These are phyloP conservation scores for Erodium texanum DNA, from an alignment of 441 rosid genomes.

Conservation along the genomic window DNA sequence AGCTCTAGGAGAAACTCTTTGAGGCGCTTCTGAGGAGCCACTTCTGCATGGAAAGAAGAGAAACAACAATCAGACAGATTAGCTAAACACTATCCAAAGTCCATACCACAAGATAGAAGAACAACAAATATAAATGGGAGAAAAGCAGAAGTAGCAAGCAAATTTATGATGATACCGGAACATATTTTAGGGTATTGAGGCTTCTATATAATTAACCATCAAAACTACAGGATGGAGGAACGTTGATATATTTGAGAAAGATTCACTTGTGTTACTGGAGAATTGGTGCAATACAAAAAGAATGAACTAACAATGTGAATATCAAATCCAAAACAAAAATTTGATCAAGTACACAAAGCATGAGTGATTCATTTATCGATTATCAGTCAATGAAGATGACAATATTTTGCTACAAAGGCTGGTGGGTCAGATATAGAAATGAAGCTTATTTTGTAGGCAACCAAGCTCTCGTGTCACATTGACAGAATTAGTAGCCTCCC, in stretches of 20 bases:
- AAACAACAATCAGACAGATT: neutral
- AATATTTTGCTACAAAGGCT: neutral
- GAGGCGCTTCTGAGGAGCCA: constrained; percentile 54
- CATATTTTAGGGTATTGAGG: neutral
- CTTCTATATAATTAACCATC: neutral
- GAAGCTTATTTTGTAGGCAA: neutral
- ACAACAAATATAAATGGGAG: neutral
- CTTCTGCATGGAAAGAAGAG: constrained; percentile 28
- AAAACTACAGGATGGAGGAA: neutral
- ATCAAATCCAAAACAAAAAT: neutral
- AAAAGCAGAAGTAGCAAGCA: neutral
- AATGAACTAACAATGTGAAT: neutral
- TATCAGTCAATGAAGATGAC: neutral
- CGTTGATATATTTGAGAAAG: neutral
- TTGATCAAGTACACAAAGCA: neutral
- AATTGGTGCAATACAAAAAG: neutral
- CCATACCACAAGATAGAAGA: neutral
- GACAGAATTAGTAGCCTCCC: neutral
- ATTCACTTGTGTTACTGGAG: neutral
- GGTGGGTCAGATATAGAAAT: neutral
- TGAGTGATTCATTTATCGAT: neutral
- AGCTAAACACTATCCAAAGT: neutral
- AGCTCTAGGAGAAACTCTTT: constrained; percentile 67
- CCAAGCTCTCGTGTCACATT: neutral
- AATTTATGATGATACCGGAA: neutral